Evolutionary conservation across 1,284 basidiomycete species (phyloP), one percentile per base, ranked within the genome.

Genomic region (Porodaedalea pini): DNA sequence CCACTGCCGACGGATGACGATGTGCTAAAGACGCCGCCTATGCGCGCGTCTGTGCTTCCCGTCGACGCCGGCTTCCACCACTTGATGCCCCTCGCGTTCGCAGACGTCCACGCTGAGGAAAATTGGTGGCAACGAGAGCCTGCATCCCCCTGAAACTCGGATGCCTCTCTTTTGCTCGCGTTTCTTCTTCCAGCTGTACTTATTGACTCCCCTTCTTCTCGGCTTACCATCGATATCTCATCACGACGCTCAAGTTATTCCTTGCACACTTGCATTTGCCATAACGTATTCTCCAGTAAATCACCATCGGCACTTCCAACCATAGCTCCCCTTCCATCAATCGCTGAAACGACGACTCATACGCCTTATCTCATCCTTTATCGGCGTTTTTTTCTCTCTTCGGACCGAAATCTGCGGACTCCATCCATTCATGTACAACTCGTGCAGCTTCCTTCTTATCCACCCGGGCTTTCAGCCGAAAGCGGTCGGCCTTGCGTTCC

Each of bases 11-110:
- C 47, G 49, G 56, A 57, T 44, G 56, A 57, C 39, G 59, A 61
- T 27, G 64, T 69, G 64, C 72, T 75, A 56, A 69, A 66, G 58
- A 80, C 80, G 25, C 79, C 77, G 13, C 68, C 65, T 34, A 70
- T 77, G 49, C 73, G 69, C 10, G 23, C 51, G n/a, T 41, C 59
- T 34, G 67, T 76, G 62, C 71, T 75, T 62, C 78, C 77, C 10
- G 75, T 77, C 54, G 73, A 70, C 60, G 73, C 81, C 62, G 72
- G 75, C 29, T 86, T 85, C 62, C 75, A 74, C 67, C 75, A 82
- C 62, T 78, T 85, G 64, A 85, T 86, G 82, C 83, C 83, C 39
- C 73, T 82, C 41, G 37, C 61, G 11, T 57, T 41, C 51, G 58
- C 52, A 57, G 39, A 56, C 57, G 51, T 54, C 51, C 59, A 49